Percentiles rank a stretch among this genome's conserved stretches.
Conservation (phyloP, 2,329 filamentous ascomycete species). For the Apiospora saccharicola region DNA sequence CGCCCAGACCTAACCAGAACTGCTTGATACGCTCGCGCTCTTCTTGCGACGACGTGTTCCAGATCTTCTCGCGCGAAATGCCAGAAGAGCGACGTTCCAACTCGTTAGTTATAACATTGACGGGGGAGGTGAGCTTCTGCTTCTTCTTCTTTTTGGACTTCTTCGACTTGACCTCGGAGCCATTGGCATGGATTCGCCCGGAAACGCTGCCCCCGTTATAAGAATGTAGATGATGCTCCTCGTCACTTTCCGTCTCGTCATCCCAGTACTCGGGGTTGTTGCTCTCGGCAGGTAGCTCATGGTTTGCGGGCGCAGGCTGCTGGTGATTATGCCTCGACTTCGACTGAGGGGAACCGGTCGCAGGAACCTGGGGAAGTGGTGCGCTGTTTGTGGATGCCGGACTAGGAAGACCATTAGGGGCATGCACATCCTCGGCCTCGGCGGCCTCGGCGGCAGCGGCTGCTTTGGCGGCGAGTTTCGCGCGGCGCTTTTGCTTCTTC, state of each 20-base stretch:
- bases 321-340: slow-evolving; percentile 35
- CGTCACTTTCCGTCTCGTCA: slow-evolving; percentile 64
- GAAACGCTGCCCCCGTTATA: slow-evolving; percentile 46
- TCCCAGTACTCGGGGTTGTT: slow-evolving; percentile 55
- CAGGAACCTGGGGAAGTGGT: slow-evolving; percentile 31
- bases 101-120: slow-evolving; percentile 32
- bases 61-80: slow-evolving; percentile 84
- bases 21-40: slow-evolving; percentile 98
- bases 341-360: slow-evolving; percentile 24
- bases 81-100: slow-evolving; percentile 42
- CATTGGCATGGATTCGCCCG: slow-evolving; percentile 48
- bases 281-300: slow-evolving; percentile 24
- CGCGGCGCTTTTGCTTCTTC: slow-evolving; percentile 93
- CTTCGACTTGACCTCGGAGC: slow-evolving; percentile 54
- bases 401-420: slow-evolving; percentile 51
- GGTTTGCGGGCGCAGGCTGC: slow-evolving; percentile 44
- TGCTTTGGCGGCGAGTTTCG: slow-evolving; percentile 80
- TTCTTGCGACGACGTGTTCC: slow-evolving; percentile 94
- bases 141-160: slow-evolving; percentile 79
- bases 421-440: slow-evolving; percentile 32
- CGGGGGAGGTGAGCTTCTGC: slow-evolving; percentile 47
- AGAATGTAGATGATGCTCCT: slow-evolving; percentile 53
- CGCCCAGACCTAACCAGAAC: slow-evolving; percentile 94
- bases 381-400: slow-evolving; percentile 43
- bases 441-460: slow-evolving; percentile 56